Evolutionary conservation across 2,329 filamentous ascomycete species (phyloP), one percentile per base, ranked within the genome.

Genomic region (Gnomoniopsis smithogilvyi): DNA sequence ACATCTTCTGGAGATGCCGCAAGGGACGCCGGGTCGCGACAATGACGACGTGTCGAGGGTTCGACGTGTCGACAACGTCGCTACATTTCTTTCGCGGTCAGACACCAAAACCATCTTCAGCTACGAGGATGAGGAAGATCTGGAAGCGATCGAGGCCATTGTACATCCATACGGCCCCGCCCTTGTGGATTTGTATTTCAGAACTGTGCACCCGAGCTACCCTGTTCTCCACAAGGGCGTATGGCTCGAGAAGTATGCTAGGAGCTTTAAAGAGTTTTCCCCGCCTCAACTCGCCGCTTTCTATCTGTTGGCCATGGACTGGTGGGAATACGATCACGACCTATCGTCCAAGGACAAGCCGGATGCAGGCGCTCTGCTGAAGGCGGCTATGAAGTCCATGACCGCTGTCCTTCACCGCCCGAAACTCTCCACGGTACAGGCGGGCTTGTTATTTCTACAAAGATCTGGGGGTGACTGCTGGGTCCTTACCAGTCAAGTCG

Each of bases 141-240:
- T 74, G 15, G 76, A 79, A 64, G 79, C 80, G 33, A 86, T 96
- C 66, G 90, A 96, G 75, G 82, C 83, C 56, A 79, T 92, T 45
- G 88, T 96, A 36, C 82, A 85, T 22, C 89, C 90, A 3, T 84
- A 95, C 71, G 91, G 91, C n/a, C 85, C 86, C 57, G 83, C 83
- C 54, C 38, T 41, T 15, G 38, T 41, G 14, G 38, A 41, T 41
- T 41, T 41, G 38, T 41, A 41, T 77, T 96, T 96, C 70, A 82
- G 84, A 62, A 82, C 90, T 62, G 87, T 95, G 22, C 91, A 95
- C 70, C 90, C 90, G 0, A 88, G 83, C 64, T 93, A 92, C 67
- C 91, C 91, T 22, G 90, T 96, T 65, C 81, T 95, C 43, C 89
- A 95, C 69, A 93, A 92, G 74, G 82, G 85, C 60, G 85, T 92